These are phyloP conservation scores for Xylariaceae sp. DNA, from an alignment of 2,329 filamentous ascomycete species.

Conservation along the genomic window DNA sequence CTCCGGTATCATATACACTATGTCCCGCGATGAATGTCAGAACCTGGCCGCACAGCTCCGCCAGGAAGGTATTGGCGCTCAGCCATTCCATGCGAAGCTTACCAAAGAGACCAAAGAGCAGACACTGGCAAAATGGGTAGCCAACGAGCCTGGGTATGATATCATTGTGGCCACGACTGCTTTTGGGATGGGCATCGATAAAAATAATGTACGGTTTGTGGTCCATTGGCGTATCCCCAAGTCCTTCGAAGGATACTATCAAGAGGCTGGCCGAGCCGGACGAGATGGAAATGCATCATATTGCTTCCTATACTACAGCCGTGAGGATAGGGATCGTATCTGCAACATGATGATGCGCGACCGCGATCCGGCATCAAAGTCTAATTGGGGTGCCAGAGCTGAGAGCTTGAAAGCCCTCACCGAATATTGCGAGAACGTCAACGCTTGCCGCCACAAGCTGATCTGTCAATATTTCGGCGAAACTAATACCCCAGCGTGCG, in stretches of 20 bases:
- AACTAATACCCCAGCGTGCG: slow-evolving; percentile 51
- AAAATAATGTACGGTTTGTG: slow-evolving; percentile 90
- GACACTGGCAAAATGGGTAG: slow-evolving; percentile 67
- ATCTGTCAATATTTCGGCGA: slow-evolving; percentile 80
- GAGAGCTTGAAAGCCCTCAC: slow-evolving; percentile 66
- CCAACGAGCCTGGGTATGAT: slow-evolving; percentile 72
- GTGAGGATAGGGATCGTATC: slow-evolving; percentile 77
- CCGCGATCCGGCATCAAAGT: slow-evolving; percentile 32
- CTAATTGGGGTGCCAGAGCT: slow-evolving; percentile 46
- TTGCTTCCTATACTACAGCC: slow-evolving; percentile 87
- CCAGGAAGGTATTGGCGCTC: slow-evolving; percentile 65
- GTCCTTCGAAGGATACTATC: slow-evolving; percentile 93
- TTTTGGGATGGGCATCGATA: slow-evolving; percentile 98
- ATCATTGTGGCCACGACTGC: slow-evolving; percentile 93
- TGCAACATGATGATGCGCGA: slow-evolving; percentile 51
- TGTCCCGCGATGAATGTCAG: slow-evolving; percentile 72
- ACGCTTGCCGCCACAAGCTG: slow-evolving; percentile 67
- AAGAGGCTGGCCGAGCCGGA: slow-evolving; percentile 89
- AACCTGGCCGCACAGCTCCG: slow-evolving; percentile 62
- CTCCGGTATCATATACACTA: slow-evolving; percentile 75
- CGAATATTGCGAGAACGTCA: slow-evolving; percentile 75
- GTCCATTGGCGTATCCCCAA: slow-evolving; percentile 93
- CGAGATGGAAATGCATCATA: slow-evolving; percentile 82
- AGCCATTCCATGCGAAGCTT: slow-evolving; percentile 69
- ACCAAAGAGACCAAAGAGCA: slow-evolving; percentile 65